A percentile compares a stretch with the other conserved stretches of the same genome.
Conservation (phyloP, 2,329 filamentous ascomycete species). For the Botrytis squamosa region DNA sequence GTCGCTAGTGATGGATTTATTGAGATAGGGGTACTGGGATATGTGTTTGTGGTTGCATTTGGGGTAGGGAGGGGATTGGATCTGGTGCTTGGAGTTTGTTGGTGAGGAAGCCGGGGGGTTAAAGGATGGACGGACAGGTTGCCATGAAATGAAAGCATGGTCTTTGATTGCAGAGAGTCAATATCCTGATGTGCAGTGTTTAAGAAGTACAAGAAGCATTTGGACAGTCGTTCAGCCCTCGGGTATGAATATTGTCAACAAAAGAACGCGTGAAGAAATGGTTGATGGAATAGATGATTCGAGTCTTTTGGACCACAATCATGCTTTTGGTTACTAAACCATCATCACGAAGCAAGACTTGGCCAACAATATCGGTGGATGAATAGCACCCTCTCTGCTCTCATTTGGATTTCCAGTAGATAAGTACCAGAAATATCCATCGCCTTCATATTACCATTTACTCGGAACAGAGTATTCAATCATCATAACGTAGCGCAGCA, state of each 20-base stretch:
- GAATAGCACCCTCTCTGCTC: background rate
- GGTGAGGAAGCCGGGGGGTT: background rate
- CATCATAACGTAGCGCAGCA: background rate
- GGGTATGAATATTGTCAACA: background rate
- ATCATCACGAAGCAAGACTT: background rate
- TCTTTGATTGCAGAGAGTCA: background rate
- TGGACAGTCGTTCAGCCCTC: background rate
- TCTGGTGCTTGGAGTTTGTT: constrained; percentile 8
- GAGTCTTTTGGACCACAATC: background rate
- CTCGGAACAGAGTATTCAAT: background rate
- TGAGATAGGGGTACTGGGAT: constrained; percentile 3
- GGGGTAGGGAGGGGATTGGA: constrained; percentile 6
- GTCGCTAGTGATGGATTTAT: background rate
- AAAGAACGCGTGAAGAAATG: background rate
- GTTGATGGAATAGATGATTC: background rate
- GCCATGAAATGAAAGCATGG: background rate
- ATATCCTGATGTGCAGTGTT: background rate
- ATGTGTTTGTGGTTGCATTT: constrained; percentile 3
- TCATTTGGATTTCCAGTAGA: background rate
- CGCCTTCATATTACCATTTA: background rate
- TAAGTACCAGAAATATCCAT: background rate
- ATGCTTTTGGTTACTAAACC: background rate
- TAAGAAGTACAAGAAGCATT: background rate
- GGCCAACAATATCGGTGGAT: background rate
- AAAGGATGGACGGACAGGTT: background rate